A percentile compares a stretch with the other conserved stretches of the same genome.
These are phyloP conservation scores for Trypanosoma avium DNA, from an alignment of 208 protist species.

Conservation along the genomic window DNA sequence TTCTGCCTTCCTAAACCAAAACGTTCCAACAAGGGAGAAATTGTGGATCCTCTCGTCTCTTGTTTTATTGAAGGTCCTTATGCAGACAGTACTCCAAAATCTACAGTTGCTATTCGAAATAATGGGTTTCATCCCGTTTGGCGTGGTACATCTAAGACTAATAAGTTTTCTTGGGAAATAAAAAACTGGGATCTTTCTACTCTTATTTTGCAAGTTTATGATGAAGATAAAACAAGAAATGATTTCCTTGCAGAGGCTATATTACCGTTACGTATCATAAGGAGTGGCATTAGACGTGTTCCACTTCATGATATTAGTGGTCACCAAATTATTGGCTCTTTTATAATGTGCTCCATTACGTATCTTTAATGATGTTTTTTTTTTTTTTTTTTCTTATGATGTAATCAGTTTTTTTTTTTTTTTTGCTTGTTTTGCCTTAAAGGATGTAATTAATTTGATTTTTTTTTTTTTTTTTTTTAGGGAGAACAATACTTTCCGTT, in stretches of 20 bases:
- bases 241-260: constrained; percentile 55
- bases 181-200: constrained; percentile 48
- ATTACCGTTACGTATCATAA: constrained; percentile 53
- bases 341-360: constrained; percentile 33
- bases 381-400: too few species aligned
- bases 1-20: constrained; percentile 67
- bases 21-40: constrained; percentile 36
- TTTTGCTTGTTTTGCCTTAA: too few species aligned
- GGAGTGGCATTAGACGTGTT: constrained; percentile 52
- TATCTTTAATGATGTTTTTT: constrained; percentile 12
- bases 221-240: constrained; percentile 46
- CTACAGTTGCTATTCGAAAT: constrained; percentile 45
- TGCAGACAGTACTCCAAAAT: constrained; percentile 26
- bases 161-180: constrained; percentile 47
- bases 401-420: too few species aligned
- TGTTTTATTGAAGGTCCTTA: constrained; percentile 55
- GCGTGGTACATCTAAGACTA: constrained; percentile 37
- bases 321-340: constrained; percentile 43
- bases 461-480: too few species aligned
- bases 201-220: constrained; percentile 68
- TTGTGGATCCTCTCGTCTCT: constrained; percentile 60
- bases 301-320: constrained; percentile 48
- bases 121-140: constrained; percentile 82
- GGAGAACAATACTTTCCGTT: too few species aligned
- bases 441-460: neutral